These are phyloP conservation scores for Suillus occidentalis DNA, from an alignment of 768 basidiomycete genomes.

Conservation along the genomic window DNA sequence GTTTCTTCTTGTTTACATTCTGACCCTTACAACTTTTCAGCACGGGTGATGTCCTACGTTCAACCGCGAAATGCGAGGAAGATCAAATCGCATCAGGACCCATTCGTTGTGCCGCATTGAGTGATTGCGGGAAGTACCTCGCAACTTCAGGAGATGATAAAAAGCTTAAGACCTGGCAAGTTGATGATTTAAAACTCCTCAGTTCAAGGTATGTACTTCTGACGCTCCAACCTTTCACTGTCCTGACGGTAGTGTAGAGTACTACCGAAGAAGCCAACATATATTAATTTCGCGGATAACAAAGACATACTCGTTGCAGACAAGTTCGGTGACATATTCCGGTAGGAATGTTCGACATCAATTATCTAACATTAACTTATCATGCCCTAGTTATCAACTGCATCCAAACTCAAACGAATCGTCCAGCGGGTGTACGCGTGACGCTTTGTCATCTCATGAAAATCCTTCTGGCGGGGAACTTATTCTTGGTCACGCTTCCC, in stretches of 20 bases:
- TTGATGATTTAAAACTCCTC: conserved; percentile 54
- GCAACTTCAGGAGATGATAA: conserved; percentile 82
- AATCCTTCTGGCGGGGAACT: conserved; percentile 69
- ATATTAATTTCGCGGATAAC: conserved; percentile 59
- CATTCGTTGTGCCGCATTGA: conserved; percentile 58
- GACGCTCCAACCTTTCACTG: neutral
- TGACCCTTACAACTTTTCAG: conserved; percentile 33
- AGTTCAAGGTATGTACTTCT: conserved; percentile 55
- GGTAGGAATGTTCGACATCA: conserved; percentile 39
- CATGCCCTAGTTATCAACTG: conserved; percentile 58
- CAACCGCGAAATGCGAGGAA: conserved; percentile 38
- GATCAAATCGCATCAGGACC: conserved; percentile 47
- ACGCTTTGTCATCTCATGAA: conserved; percentile 56
- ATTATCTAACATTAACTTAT: neutral
- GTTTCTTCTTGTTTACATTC: conserved; percentile 6
- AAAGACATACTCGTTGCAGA: conserved; percentile 80
- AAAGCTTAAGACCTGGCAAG: conserved; percentile 68
- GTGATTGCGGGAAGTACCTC: conserved; percentile 45
- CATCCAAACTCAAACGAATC: conserved; percentile 23
- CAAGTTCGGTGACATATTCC: conserved; percentile 94
- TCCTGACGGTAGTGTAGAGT: conserved; percentile 47
- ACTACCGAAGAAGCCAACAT: conserved; percentile 81
- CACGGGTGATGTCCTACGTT: conserved; percentile 50
- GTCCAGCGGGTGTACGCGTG: conserved; percentile 30
- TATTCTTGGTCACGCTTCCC: conserved; percentile 85